Conservation (phyloP, 768 basidiomycete species). For the Russula griseocarnosa region DNA sequence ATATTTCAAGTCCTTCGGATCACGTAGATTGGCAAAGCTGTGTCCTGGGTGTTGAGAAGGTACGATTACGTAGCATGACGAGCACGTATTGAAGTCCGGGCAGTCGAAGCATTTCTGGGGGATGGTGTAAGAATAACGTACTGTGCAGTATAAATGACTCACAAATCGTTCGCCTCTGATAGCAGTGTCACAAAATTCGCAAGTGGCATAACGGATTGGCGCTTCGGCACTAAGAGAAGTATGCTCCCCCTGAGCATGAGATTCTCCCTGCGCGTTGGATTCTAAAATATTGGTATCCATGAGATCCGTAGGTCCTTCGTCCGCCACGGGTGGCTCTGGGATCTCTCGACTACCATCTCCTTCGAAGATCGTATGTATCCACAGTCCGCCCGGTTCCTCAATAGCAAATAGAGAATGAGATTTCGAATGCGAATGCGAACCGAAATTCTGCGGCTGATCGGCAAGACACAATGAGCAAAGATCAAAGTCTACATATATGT, state of each 20-base stretch:
- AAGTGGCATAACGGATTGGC: slow-evolving; percentile 59
- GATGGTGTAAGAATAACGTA: not conserved
- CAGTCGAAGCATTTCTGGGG: slow-evolving; percentile 73
- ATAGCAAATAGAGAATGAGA: slow-evolving; percentile 69
- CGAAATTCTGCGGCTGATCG: slow-evolving; percentile 33
- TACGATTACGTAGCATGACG: slow-evolving; percentile 66
- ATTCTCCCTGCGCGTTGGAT: not conserved
- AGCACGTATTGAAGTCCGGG: slow-evolving; percentile 82
- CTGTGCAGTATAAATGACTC: slow-evolving; percentile 33
- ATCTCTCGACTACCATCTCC: slow-evolving; percentile 36
- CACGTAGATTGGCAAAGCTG: slow-evolving; percentile 60
- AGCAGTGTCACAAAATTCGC: slow-evolving; percentile 71
- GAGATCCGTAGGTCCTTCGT: not conserved
- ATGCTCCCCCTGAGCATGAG: not conserved
- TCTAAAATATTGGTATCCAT: not conserved
- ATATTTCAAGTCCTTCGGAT: slow-evolving; percentile 49
- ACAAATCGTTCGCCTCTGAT: slow-evolving; percentile 74
- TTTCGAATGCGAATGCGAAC: slow-evolving; percentile 22
- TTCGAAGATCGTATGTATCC: slow-evolving; percentile 57
- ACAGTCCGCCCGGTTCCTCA: slow-evolving; percentile 56
- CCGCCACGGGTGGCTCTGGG: not conserved
- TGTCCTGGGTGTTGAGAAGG: slow-evolving; percentile 72
- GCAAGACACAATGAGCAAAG: slow-evolving; percentile 57
- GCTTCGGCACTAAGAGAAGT: slow-evolving; percentile 21
- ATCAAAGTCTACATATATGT: slow-evolving; percentile 54